Percentiles rank a stretch among this genome's conserved stretches.
These are phyloP conservation scores for Ogataea hybrid DNA, from an alignment of 1,139 yeast species.

Conservation along the genomic window DNA sequence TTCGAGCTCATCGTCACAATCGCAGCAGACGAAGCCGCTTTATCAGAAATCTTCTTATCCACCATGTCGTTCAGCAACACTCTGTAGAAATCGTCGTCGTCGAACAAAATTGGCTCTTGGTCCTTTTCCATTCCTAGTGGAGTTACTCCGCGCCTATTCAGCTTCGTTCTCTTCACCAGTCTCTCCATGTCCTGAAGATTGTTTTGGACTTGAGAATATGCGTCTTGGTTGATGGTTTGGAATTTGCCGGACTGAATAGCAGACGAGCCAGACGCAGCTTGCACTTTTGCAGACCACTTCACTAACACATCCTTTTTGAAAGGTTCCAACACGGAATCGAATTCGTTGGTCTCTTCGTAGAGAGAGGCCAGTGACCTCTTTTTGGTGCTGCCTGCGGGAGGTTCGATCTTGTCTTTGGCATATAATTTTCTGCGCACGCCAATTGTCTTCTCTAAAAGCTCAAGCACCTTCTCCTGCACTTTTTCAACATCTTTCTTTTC, in stretches of 20 bases:
- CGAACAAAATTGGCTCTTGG: constrained; percentile 52
- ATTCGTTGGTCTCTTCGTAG: constrained; percentile 40
- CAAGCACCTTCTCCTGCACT: constrained; percentile 41
- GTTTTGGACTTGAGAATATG: constrained; percentile 78
- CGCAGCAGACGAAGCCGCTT: constrained; percentile 44
- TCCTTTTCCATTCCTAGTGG: constrained; percentile 54
- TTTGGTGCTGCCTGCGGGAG: constrained; percentile 31
- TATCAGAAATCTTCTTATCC: constrained; percentile 65
- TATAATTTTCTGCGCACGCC: constrained; percentile 44
- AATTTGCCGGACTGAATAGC: constrained; percentile 78
- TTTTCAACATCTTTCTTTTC: constrained; percentile 37
- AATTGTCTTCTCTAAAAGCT: constrained; percentile 45
- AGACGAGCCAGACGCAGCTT: constrained; percentile 80
- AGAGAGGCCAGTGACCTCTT: constrained; percentile 58
- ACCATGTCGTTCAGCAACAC: constrained; percentile 85
- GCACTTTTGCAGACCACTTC: constrained; percentile 91
- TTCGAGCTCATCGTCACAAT: constrained; percentile 62
- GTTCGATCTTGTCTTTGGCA: constrained; percentile 36
- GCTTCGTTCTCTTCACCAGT: constrained; percentile 71
- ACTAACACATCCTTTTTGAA: constrained; percentile 65
- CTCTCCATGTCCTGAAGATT: constrained; percentile 82
- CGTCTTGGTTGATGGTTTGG: constrained; percentile 82
- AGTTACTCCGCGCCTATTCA: constrained; percentile 66
- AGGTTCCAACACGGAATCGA: constrained; percentile 54
- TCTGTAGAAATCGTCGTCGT: constrained; percentile 94